A percentile compares a stretch with the other conserved stretches of the same genome.
Conservation (phyloP, 176 grass and related monocot species). For the Aechmea fasciata region DNA sequence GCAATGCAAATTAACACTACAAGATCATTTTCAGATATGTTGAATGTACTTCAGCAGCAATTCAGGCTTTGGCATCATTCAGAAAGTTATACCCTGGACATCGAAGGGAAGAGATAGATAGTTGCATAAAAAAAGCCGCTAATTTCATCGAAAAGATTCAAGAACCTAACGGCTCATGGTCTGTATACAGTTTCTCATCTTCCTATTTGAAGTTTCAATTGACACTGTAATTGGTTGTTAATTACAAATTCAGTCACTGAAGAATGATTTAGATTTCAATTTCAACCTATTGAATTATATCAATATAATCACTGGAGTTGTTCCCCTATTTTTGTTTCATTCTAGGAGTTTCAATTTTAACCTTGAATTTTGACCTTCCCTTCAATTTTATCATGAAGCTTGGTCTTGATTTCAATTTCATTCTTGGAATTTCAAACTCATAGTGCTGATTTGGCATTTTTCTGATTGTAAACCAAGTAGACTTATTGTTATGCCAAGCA, state of each 20-base stretch:
- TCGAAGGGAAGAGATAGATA: constrained; percentile 54
- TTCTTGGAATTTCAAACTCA: too few species aligned
- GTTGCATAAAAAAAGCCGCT: constrained; percentile 65
- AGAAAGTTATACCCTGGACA: constrained; percentile 79
- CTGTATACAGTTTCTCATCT: constrained; percentile 13
- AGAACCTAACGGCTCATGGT: constrained; percentile 77
- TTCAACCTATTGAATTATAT: not conserved
- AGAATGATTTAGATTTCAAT: not conserved
- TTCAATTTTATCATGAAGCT: too few species aligned
- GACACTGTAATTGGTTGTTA: not conserved
- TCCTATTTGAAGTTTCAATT: constrained; percentile 4
- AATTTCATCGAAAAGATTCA: constrained; percentile 68
- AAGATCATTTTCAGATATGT: constrained; percentile 57
- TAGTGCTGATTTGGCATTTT: too few species aligned
- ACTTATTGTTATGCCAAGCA: too few species aligned
- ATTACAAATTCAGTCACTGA: not conserved
- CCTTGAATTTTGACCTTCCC: too few species aligned
- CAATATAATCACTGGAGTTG: too few species aligned
- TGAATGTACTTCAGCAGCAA: constrained; percentile 91
- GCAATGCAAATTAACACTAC: constrained; percentile 22
- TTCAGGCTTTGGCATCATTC: constrained; percentile 83
- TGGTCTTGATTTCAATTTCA: too few species aligned
- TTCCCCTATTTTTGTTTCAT: too few species aligned
- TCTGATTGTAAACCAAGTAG: too few species aligned
- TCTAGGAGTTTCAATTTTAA: too few species aligned